Base-by-base conservation (phyloP, 2,329 filamentous ascomycete species). In the Xylaria sp. region DNA sequence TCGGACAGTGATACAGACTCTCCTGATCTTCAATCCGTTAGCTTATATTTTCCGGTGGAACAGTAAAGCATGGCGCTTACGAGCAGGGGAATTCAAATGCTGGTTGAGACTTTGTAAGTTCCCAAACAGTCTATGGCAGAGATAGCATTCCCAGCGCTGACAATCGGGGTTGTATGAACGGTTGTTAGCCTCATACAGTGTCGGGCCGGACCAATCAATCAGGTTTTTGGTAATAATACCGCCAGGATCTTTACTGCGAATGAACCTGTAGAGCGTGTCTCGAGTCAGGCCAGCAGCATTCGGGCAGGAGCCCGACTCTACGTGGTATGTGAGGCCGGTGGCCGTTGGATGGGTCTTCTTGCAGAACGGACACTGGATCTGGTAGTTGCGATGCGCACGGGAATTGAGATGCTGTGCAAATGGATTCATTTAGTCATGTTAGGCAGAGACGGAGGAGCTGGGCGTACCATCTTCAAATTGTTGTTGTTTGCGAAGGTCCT, bases 361-460 rank as follows among this genome's bases (percentile, higher is more conserved):
- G 77, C 89, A 91, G 72, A 87, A 90, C 0, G 85, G 88, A 59
- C 89, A 91, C 0, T 48, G 0, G 8, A 89, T 75, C 1, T 75
- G 75, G 0, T 56, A 66, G 62, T 83, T 83, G 0, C 79, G 79
- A 72, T 91, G 88, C 53, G 76, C 72, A 5, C 78, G 78, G 0
- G 87, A 89, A 30, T 84, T 85, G 2, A 86, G 78, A 69, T 91
- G 88, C 87, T 90, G 66, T 39, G 28, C n/a, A n/a, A n/a, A n/a
- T 9, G 9, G 18, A 28, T 57, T 15, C 7, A 52, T 32, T 53
- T 13, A 50, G n/a, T 23, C 28, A 15, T 7, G 20, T 23, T 34
- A 34, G 41, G 10, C 3, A 45, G 41, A 45, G 20, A 48, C 2
- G 28, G 57, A 36, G 34, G 12, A 23, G 30, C n/a, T n/a, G 41